phyloP scores from a whole-genome alignment of 371 early-diverging fungal species.

The Mortierella sp. region DNA sequence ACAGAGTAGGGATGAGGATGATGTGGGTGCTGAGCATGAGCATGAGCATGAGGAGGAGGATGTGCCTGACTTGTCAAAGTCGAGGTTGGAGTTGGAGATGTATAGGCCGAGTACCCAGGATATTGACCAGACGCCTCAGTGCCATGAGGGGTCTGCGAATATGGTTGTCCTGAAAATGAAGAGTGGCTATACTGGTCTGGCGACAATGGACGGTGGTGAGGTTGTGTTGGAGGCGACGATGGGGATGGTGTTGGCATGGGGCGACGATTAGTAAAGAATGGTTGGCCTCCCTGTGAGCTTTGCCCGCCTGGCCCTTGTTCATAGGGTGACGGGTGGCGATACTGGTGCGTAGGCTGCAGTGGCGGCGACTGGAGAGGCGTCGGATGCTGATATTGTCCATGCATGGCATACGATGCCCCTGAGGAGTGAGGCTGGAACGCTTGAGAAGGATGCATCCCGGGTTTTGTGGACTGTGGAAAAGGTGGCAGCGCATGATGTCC shows the following conservation, averaged over 20 bases:
- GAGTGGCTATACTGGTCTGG: conserved; percentile 8
- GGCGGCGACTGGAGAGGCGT: neutral
- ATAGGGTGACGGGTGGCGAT: conserved; percentile 5
- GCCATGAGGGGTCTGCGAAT: too few species aligned
- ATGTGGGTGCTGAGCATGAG: too few species aligned
- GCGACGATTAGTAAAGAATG: neutral
- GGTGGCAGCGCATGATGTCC: neutral
- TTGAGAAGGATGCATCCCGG: neutral
- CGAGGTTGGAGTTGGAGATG: conserved; percentile 4
- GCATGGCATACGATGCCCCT: too few species aligned
- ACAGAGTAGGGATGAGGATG: too few species aligned
- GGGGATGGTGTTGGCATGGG: conserved; percentile 8
- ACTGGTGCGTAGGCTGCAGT: neutral
- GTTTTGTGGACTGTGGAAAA: neutral
- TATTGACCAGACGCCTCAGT: too few species aligned
- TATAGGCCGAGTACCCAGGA: neutral
- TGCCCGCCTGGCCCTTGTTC: neutral
- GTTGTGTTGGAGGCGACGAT: conserved; percentile 1
- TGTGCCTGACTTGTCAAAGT: conserved; percentile 9
- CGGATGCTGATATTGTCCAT: too few species aligned
- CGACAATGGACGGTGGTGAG: conserved; percentile 4
- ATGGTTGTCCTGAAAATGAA: neutral
- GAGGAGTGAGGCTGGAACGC: too few species aligned
- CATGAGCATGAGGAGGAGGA: neutral
- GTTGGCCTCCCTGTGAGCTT: neutral